Conservation (phyloP, 1,284 basidiomycete species). For the Cryptococcus jaspeensis region DNA sequence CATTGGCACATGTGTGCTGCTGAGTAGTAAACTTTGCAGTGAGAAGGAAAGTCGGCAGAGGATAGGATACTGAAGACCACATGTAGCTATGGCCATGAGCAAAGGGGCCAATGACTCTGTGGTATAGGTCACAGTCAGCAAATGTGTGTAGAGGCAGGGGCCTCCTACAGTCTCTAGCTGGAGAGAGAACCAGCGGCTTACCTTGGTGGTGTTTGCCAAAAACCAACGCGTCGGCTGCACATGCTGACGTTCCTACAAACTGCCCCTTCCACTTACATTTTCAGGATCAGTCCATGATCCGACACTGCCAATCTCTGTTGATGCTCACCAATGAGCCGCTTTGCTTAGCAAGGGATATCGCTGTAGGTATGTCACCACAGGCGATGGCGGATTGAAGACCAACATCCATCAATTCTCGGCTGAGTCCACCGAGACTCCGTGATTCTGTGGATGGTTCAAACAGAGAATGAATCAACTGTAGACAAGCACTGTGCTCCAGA, state of each 20-base stretch:
- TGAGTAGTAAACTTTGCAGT: neutral
- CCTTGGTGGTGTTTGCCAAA: conserved; percentile 17
- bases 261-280: conserved; percentile 32
- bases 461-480: conserved; percentile 16
- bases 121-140: neutral
- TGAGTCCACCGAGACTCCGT: conserved; percentile 21
- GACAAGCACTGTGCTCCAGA: conserved; percentile 14
- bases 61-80: conserved; percentile 20
- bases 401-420: conserved; percentile 35
- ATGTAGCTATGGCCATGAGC: conserved; percentile 12
- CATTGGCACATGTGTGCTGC: neutral
- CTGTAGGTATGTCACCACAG: conserved; percentile 9
- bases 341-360: conserved; percentile 21
- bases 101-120: conserved; percentile 23
- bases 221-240: conserved; percentile 26
- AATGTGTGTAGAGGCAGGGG: neutral
- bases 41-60: conserved; percentile 6
- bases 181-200: neutral
- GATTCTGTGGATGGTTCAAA: conserved; percentile 13
- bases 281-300: conserved; percentile 1
- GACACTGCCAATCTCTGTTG: neutral
- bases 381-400: conserved; percentile 29
- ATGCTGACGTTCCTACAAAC: conserved; percentile 27
- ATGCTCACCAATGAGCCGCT: conserved; percentile 19
- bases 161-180: neutral